A percentile compares a stretch with the other conserved stretches of the same genome.
phyloP scores from a whole-genome alignment of 306 rosid genomes.

The Vigna trinervia region DNA sequence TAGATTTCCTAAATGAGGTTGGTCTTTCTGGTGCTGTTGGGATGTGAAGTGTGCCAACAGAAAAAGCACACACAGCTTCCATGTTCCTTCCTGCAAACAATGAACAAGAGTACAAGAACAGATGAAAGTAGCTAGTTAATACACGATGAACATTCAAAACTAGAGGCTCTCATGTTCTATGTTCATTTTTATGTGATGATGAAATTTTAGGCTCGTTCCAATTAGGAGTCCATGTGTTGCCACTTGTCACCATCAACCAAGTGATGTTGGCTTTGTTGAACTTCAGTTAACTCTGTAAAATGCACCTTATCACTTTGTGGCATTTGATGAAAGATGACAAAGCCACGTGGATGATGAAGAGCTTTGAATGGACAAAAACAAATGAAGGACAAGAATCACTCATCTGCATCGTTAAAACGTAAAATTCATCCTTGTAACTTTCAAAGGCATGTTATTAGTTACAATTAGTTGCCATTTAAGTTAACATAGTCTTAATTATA shows the following conservation, averaged over 20 bases:
- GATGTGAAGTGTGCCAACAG: slow-evolving; percentile 52
- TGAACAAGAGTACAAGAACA: neutral
- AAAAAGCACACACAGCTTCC: slow-evolving; percentile 60
- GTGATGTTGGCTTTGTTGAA: neutral
- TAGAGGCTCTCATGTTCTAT: slow-evolving; percentile 32
- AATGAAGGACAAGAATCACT: neutral
- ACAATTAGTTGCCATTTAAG: neutral
- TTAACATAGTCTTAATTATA: neutral
- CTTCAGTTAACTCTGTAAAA: neutral
- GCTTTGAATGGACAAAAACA: slow-evolving; percentile 24
- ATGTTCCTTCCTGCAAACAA: slow-evolving; percentile 40
- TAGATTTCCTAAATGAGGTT: slow-evolving; percentile 45
- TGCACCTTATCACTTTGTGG: slow-evolving; percentile 27
- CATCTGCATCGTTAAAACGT: neutral
- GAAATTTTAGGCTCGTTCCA: slow-evolving; percentile 33
- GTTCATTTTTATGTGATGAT: neutral
- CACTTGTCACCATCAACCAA: neutral
- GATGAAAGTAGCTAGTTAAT: neutral
- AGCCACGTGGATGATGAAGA: slow-evolving; percentile 30
- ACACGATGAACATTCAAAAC: neutral
- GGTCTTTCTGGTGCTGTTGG: slow-evolving; percentile 34
- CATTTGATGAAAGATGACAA: neutral
- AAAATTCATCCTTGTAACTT: neutral
- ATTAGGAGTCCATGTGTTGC: neutral
- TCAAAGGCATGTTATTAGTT: neutral